Evolutionary conservation across 73 alveolate genomes (phyloP).

Genomic region (Paramecium primaurelia): DNA sequence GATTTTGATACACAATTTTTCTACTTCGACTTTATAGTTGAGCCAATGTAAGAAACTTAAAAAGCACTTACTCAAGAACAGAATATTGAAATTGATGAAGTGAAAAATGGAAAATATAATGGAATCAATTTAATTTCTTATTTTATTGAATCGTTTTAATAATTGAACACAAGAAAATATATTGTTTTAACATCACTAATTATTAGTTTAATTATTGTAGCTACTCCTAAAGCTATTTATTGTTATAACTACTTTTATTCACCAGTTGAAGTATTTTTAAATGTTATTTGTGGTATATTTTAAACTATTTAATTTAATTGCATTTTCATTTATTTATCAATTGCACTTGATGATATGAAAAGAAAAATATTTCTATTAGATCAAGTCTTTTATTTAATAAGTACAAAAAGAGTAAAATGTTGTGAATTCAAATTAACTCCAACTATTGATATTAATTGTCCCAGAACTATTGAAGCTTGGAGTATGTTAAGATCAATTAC

Average conservation of each 20-base stretch:
- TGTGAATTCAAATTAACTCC: constrained; percentile 12
- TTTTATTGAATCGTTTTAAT: background rate
- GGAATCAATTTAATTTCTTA: background rate
- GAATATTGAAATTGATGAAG: background rate
- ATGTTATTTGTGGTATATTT: background rate
- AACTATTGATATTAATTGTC: background rate
- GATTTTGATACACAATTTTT: background rate
- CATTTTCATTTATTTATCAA: background rate
- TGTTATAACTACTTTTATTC: background rate
- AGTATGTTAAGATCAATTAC: background rate
- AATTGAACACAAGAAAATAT: background rate
- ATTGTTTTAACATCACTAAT: background rate
- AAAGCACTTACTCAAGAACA: background rate
- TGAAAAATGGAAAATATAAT: background rate
- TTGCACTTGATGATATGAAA: constrained; percentile 31
- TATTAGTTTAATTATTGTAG: background rate
- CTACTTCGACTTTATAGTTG: background rate
- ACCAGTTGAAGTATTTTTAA: background rate
- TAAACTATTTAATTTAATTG: background rate
- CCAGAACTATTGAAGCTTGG: constrained; percentile 17
- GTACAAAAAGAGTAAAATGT: constrained; percentile 24
- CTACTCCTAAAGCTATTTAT: background rate
- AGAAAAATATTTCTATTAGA: constrained; percentile 19
- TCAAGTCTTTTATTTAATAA: background rate
- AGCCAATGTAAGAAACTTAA: background rate